These are phyloP conservation scores for Loxodes magnus DNA, from an alignment of 73 alveolate genomes.

Conservation along the genomic window DNA sequence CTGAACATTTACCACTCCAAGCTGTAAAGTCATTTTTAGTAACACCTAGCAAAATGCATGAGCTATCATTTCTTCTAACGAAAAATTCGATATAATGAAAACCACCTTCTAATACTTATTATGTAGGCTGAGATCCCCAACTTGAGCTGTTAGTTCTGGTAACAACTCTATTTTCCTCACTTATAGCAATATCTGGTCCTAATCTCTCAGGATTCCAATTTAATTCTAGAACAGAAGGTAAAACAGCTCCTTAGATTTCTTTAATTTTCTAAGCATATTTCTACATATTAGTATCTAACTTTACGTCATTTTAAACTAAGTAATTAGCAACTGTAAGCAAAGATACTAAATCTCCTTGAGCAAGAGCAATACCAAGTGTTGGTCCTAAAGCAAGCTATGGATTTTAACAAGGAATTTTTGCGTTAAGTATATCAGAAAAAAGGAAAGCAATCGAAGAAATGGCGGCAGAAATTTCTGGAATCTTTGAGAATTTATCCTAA, in stretches of 20 bases:
- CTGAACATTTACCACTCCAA: constrained; percentile 10
- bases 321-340: constrained; percentile 7
- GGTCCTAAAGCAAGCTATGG: constrained; percentile 11
- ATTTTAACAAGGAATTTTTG: neutral
- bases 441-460: neutral
- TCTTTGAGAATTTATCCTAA: neutral
- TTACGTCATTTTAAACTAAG: neutral
- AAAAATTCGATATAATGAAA: constrained; percentile 5
- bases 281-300: constrained; percentile 1
- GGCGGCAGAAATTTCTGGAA: neutral
- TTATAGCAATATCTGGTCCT: constrained; percentile 16
- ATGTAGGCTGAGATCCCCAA: constrained; percentile 11
- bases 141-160: constrained; percentile 9
- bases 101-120: constrained; percentile 2
- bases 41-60: constrained; percentile 10
- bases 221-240: neutral
- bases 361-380: constrained; percentile 4
- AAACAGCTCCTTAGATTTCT: constrained; percentile 7
- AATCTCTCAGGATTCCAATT: constrained; percentile 8
- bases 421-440: neutral
- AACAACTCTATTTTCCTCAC: neutral
- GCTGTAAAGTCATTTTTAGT: neutral
- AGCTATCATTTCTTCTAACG: neutral
- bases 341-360: constrained; percentile 6
- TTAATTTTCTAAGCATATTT: neutral